Percentiles rank a stretch among this genome's conserved stretches.
These are phyloP conservation scores for Stagonosporopsis chrysanthemi DNA, from an alignment of 2,329 filamentous ascomycete genomes.

Conservation along the genomic window DNA sequence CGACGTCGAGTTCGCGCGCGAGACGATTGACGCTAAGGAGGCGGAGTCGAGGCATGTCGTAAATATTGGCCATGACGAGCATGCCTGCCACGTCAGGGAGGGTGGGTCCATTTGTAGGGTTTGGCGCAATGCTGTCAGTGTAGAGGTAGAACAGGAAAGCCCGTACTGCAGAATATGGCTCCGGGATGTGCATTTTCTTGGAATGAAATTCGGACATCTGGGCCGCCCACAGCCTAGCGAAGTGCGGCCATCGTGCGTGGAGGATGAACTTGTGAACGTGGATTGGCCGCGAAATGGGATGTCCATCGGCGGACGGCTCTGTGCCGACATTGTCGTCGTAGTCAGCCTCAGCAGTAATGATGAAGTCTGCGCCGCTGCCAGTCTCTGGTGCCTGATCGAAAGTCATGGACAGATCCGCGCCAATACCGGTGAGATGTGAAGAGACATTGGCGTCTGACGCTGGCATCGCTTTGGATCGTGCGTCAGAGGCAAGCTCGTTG, in stretches of 20 bases:
- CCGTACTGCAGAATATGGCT: constrained; percentile 91
- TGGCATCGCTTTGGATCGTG: constrained; percentile 52
- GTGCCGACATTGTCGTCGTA: constrained; percentile 72
- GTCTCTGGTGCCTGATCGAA: constrained; percentile 87
- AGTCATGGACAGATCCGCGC: constrained; percentile 81
- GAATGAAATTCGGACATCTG: constrained; percentile 99
- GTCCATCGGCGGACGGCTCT: constrained; percentile 50
- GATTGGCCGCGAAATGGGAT: constrained; percentile 72
- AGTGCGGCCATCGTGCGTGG: constrained; percentile 95
- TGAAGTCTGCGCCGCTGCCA: constrained; percentile 88
- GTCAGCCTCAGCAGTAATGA: constrained; percentile 86
- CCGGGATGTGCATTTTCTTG: constrained; percentile 96
- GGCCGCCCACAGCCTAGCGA: constrained; percentile 86
- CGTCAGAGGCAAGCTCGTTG: constrained; percentile 66
- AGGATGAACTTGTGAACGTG: constrained; percentile 95
- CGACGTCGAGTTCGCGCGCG: constrained; percentile 88
- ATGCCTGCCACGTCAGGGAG: constrained; percentile 90
- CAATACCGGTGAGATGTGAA: constrained; percentile 69
- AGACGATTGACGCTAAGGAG: constrained; percentile 90
- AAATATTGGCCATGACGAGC: constrained; percentile 96
- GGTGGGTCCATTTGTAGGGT: constrained; percentile 58
- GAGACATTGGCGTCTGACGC: constrained; percentile 63
- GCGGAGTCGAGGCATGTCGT: constrained; percentile 93
- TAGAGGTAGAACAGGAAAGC: constrained; percentile 97
- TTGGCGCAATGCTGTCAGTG: constrained; percentile 79